Conservation (phyloP, 2,329 filamentous ascomycete species). For the Colletotrichum cereale region DNA sequence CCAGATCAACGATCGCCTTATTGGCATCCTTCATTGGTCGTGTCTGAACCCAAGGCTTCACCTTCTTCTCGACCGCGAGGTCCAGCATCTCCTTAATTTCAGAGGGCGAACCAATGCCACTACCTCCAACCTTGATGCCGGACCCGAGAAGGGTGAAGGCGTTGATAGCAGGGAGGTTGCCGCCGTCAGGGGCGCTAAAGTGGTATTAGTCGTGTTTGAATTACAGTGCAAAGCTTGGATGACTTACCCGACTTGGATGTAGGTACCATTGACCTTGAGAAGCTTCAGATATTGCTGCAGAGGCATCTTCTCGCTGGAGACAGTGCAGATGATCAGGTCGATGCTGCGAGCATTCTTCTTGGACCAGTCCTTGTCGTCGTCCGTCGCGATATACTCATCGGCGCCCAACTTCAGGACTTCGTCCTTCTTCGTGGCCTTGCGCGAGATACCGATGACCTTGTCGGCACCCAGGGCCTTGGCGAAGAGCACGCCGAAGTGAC, state of each 20-base stretch:
- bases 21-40: constrained; percentile 66
- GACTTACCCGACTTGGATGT: constrained; percentile 45
- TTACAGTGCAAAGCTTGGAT: too few relatives aligned
- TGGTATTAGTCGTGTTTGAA: background rate
- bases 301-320: constrained; percentile 59
- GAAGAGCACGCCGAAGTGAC: constrained; percentile 77
- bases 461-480: constrained; percentile 76
- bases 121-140: constrained; percentile 60
- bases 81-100: constrained; percentile 69
- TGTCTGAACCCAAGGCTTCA: constrained; percentile 67
- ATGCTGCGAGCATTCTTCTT: constrained; percentile 63
- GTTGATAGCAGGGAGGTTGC: constrained; percentile 52
- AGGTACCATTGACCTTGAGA: constrained; percentile 43
- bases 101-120: constrained; percentile 53
- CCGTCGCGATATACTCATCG: constrained; percentile 59
- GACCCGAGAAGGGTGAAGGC: constrained; percentile 69
- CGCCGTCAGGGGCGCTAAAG: constrained; percentile 64
- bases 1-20: constrained; percentile 64
- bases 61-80: constrained; percentile 64
- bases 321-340: constrained; percentile 71
- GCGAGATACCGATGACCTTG: constrained; percentile 70
- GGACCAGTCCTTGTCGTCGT: constrained; percentile 66
- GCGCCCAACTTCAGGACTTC: constrained; percentile 70
- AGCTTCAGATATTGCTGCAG: constrained; percentile 71
- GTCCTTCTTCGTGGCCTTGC: constrained; percentile 63